Evolutionary conservation across 176 grass and related monocot genomes (phyloP).

Genomic region (Triticum monococcum): DNA sequence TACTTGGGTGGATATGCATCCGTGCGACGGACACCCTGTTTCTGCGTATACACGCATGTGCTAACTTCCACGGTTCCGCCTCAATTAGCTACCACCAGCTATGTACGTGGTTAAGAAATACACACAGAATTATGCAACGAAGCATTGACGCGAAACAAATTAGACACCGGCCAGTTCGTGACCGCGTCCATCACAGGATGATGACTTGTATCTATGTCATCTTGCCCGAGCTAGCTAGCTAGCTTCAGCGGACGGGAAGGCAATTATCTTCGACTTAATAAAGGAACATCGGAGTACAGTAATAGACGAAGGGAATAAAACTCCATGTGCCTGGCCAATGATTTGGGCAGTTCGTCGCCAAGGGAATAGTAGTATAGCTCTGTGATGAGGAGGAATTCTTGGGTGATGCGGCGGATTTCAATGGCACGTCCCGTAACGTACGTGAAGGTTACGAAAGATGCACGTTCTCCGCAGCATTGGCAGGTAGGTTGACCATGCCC

Average conservation of each 20-base stretch:
- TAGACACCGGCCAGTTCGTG: conserved; percentile 17
- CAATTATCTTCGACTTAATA: not conserved
- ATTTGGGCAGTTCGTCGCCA: not conserved
- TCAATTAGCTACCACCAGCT: not conserved
- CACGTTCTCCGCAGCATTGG: conserved; percentile 37
- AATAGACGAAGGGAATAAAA: conserved; percentile 1
- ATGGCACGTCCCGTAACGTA: not conserved
- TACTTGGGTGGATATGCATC: not conserved
- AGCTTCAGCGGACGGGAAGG: not conserved
- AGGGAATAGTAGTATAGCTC: not conserved
- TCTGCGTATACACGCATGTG: conserved; percentile 19
- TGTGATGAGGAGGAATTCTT: conserved; percentile 27
- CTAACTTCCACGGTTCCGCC: conserved; percentile 20
- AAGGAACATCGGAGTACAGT: too few species aligned
- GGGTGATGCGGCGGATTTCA: not conserved
- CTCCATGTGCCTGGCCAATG: conserved; percentile 34
- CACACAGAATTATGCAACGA: not conserved
- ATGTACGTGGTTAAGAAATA: not conserved
- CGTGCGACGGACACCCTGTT: conserved; percentile 24
- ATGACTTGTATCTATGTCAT: not conserved
- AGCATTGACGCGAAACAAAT: not conserved
- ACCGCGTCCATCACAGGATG: conserved; percentile 1
- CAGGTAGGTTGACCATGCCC: conserved; percentile 4
- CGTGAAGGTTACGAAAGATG: conserved; percentile 27
- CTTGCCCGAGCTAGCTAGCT: not conserved